These are phyloP conservation scores for Fusarium drepaniforme DNA, from an alignment of 2,329 filamentous ascomycete genomes.

Conservation along the genomic window DNA sequence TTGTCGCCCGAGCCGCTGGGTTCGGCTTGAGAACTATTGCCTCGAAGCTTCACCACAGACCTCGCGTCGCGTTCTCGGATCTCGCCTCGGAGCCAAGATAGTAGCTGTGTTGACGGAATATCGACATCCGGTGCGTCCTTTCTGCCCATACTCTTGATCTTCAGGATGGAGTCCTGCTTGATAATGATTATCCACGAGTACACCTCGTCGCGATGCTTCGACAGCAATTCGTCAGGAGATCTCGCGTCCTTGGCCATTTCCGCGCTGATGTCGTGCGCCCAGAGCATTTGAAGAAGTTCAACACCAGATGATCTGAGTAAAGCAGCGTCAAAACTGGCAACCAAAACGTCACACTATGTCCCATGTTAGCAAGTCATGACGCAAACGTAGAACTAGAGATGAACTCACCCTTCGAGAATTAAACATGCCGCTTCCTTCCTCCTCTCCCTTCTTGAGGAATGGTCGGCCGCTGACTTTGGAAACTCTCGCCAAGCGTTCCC, in stretches of 20 bases:
- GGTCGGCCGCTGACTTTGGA: constrained; percentile 65
- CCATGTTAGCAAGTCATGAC: background rate
- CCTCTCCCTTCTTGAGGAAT: constrained; percentile 78
- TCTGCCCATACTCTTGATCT: constrained; percentile 81
- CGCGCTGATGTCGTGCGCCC: constrained; percentile 86
- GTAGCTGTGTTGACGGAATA: constrained; percentile 77
- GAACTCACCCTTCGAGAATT: constrained; percentile 71
- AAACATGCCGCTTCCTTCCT: constrained; percentile 70
- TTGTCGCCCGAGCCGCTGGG: constrained; percentile 43
- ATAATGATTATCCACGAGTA: constrained; percentile 92
- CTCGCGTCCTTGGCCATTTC: constrained; percentile 86
- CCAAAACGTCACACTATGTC: constrained; percentile 83
- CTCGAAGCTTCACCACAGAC: constrained; percentile 61
- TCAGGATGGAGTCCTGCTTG: constrained; percentile 81
- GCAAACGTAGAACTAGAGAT: background rate
- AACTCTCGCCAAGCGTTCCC: constrained; percentile 83
- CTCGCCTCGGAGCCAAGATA: constrained; percentile 85
- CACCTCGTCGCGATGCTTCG: constrained; percentile 79
- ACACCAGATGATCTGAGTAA: constrained; percentile 82
- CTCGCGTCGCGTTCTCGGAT: constrained; percentile 82
- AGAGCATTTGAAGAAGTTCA: constrained; percentile 82
- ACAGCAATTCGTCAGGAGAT: constrained; percentile 83
- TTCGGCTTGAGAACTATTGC: constrained; percentile 48
- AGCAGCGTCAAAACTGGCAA: constrained; percentile 86
- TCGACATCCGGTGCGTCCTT: constrained; percentile 84